Conservation (phyloP, 2,329 filamentous ascomycete species). For the Knufia fluminis region DNA sequence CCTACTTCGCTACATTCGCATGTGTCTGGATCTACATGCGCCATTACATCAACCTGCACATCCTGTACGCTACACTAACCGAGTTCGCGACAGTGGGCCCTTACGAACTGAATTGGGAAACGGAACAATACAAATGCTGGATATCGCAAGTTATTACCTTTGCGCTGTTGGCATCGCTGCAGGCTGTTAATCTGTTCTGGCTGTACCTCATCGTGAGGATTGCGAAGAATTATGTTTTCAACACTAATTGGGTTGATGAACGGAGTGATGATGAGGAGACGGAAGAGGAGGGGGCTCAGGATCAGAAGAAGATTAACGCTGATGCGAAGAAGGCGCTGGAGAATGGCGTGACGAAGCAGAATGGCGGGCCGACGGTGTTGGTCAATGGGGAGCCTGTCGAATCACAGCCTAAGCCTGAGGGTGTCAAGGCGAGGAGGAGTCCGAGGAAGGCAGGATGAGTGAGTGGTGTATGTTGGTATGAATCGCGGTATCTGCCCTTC, state of each 20-base stretch:
- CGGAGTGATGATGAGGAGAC: constrained; percentile 38
- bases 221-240: constrained; percentile 24
- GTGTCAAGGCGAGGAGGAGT: constrained; percentile 23
- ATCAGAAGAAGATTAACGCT: constrained; percentile 3
- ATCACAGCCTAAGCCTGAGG: constrained; percentile 22
- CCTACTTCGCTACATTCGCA: constrained; percentile 73
- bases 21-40: constrained; percentile 73
- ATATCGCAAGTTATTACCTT: constrained; percentile 28
- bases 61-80: constrained; percentile 28
- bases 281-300: constrained; percentile 29
- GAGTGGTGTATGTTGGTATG: too few relatives aligned
- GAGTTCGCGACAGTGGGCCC: constrained; percentile 29
- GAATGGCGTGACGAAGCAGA: constrained; percentile 5
- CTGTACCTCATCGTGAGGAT: constrained; percentile 27
- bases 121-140: constrained; percentile 29
- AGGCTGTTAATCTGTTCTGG: constrained; percentile 29
- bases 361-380: too few relatives aligned
- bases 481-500: too few relatives aligned
- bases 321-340: constrained; percentile 4
- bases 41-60: constrained; percentile 48
- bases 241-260: constrained; percentile 31
- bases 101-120: constrained; percentile 29
- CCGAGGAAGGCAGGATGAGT: constrained; percentile 3
- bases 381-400: constrained; percentile 30
- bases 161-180: constrained; percentile 25